Evolutionary conservation across 75 land plant genomes (phyloP).

Genomic region (Cunninghamia lanceolata): DNA sequence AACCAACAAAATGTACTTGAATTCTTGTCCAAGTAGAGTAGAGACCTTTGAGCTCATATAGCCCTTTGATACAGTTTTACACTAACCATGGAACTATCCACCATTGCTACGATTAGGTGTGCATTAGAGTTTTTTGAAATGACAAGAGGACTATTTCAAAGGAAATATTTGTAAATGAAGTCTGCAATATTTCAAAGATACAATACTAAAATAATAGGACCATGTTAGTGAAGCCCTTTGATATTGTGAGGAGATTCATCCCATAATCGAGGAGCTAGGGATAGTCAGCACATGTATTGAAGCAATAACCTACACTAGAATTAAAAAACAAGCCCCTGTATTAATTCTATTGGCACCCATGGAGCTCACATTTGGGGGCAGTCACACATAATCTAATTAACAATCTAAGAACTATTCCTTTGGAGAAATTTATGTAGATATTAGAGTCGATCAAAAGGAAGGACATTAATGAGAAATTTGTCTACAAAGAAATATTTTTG

Average conservation of each 20-base stretch:
- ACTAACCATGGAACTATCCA: conserved; percentile 20
- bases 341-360: background rate
- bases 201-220: conserved; percentile 23
- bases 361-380: background rate
- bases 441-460: conserved; percentile 15
- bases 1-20: conserved; percentile 8
- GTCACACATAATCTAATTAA: conserved; percentile 12
- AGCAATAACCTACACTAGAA: conserved; percentile 17
- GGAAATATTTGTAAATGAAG: conserved; percentile 33
- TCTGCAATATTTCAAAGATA: conserved; percentile 17
- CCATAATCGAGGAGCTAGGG: conserved; percentile 20
- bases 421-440: conserved; percentile 13
- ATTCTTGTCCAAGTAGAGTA: conserved; percentile 21
- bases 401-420: conserved; percentile 18
- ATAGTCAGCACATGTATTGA: conserved; percentile 27
- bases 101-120: conserved; percentile 21
- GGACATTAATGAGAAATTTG: conserved; percentile 25
- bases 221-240: conserved; percentile 21
- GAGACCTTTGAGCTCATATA: conserved; percentile 23
- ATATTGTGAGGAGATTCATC: conserved; percentile 17
- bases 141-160: conserved; percentile 24
- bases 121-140: conserved; percentile 22
- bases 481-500: conserved; percentile 15
- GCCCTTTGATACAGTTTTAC: conserved; percentile 28
- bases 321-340: background rate